A percentile compares a stretch with the other conserved stretches of the same genome.
These are phyloP conservation scores for Penicillium atrosanguineum DNA, from an alignment of 495 filamentous ascomycete species.

Conservation along the genomic window DNA sequence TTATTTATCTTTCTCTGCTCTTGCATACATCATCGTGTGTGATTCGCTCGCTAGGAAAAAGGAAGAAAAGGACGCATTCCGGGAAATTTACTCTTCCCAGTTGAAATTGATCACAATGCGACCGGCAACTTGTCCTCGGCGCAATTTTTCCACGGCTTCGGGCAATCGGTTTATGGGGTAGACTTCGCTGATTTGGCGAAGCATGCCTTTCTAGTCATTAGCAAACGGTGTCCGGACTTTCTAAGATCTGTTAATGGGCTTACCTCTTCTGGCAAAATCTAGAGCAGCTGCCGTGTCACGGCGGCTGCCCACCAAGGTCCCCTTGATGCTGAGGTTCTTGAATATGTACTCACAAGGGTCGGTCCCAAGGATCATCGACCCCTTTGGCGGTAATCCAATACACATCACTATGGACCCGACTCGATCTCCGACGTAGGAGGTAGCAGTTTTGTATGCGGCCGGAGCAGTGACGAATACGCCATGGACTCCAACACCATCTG, in stretches of 20 bases:
- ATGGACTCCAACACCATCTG: conserved; percentile 48
- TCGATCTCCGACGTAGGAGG: conserved; percentile 38
- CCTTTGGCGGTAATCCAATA: conserved; percentile 34
- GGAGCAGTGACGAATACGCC: conserved; percentile 51
- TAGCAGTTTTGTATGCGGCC: conserved; percentile 41
- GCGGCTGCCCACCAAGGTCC: conserved; percentile 48
- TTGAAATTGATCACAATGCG: conserved; percentile 53
- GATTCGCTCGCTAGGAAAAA: neutral
- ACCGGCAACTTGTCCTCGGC: conserved; percentile 44
- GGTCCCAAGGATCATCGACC: conserved; percentile 31
- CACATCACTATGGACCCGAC: conserved; percentile 48
- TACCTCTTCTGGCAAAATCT: conserved; percentile 44
- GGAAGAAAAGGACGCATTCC: neutral
- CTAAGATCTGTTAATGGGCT: neutral
- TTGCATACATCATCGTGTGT: too few relatives aligned
- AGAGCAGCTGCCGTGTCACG: conserved; percentile 42
- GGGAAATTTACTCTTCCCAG: conserved; percentile 14
- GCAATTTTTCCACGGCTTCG: conserved; percentile 38
- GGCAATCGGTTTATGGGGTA: conserved; percentile 40
- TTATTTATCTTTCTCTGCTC: neutral
- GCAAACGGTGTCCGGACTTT: neutral
- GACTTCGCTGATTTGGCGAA: conserved; percentile 40
- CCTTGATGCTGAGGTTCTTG: conserved; percentile 44
- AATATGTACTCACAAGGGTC: conserved; percentile 44
- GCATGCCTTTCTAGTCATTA: conserved; percentile 14